Conservation (phyloP, 805 yeast species). For the Yamadazyma tumulicola region DNA sequence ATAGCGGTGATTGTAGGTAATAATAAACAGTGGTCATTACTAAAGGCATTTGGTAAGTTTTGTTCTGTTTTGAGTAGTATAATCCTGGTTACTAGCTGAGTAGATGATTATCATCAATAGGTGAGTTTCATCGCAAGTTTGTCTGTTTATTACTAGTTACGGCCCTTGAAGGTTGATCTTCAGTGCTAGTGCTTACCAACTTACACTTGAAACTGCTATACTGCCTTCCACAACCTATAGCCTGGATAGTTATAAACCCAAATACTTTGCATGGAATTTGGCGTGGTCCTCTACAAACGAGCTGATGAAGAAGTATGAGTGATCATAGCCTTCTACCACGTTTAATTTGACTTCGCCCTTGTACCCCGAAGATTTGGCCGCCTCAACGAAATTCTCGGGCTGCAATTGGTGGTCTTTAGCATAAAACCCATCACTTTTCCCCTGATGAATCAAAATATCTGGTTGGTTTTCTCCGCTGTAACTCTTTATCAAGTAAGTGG, state of each 20-base stretch:
- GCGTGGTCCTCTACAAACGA: conserved; percentile 81
- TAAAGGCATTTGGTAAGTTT: no score
- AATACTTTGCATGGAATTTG: conserved; percentile 74
- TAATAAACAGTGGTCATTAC: no score
- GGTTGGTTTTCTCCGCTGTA: conserved; percentile 53
- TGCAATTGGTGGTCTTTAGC: conserved; percentile 57
- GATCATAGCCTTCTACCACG: conserved; percentile 82
- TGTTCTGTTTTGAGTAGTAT: no score
- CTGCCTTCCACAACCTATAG: not conserved
- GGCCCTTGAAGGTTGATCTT: no score
- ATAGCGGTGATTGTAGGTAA: no score
- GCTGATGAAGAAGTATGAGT: conserved; percentile 82
- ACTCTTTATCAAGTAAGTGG: conserved; percentile 64
- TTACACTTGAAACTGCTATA: no score
- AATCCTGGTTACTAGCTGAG: no score
- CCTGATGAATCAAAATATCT: conserved; percentile 76
- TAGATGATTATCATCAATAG: no score
- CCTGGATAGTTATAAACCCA: conserved; percentile 23
- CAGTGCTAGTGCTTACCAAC: no score
- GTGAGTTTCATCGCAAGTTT: no score
- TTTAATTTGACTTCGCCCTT: conserved; percentile 57
- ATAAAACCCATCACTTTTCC: conserved; percentile 74
- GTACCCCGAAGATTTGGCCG: conserved; percentile 55
- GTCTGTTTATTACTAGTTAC: no score
- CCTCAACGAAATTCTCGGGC: conserved; percentile 67